A percentile compares a stretch with the other conserved stretches of the same genome.
These are phyloP conservation scores for Tylopilus vinaceipallidus DNA, from an alignment of 768 basidiomycete species.

Conservation along the genomic window DNA sequence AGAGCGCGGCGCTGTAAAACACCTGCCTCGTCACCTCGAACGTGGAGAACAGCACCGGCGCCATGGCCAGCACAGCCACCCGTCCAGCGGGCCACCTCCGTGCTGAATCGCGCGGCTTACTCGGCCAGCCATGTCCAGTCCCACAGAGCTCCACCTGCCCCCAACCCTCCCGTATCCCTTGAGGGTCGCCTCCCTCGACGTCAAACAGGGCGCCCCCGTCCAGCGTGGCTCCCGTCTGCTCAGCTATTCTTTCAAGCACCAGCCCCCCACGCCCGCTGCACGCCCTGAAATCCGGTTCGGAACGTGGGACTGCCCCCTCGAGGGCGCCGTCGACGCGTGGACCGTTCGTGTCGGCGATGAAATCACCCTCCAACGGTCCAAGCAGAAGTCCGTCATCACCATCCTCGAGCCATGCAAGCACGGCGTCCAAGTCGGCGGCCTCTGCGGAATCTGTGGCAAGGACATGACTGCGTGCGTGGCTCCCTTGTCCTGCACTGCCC, in stretches of 20 bases:
- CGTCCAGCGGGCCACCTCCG: not conserved
- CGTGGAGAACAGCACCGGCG: constrained; percentile 64
- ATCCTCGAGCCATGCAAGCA: constrained; percentile 95
- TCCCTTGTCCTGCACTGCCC: constrained; percentile 1
- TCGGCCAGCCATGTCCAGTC: constrained; percentile 44
- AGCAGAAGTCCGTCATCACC: constrained; percentile 57
- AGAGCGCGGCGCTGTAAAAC: constrained; percentile 66
- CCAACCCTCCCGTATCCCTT: constrained; percentile 83
- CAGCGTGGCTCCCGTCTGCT: constrained; percentile 75
- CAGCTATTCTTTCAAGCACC: constrained; percentile 77
- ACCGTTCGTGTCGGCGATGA: constrained; percentile 62
- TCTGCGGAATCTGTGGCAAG: constrained; percentile 93
- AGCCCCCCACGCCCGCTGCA: constrained; percentile 42
- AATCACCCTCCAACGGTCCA: constrained; percentile 56
- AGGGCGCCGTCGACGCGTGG: constrained; percentile 78
- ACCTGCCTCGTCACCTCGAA: constrained; percentile 76
- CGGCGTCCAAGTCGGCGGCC: constrained; percentile 85
- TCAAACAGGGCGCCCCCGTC: constrained; percentile 43
- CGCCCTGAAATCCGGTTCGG: constrained; percentile 73
- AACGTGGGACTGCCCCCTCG: constrained; percentile 87
- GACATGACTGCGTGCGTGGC: constrained; percentile 82
- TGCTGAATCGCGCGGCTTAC: no score
- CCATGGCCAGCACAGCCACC: constrained; percentile 22
- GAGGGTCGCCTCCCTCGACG: constrained; percentile 70
- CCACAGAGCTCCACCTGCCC: constrained; percentile 78